Conservation (phyloP, 2,329 filamentous ascomycete genomes). For the Penicillium sp. region DNA sequence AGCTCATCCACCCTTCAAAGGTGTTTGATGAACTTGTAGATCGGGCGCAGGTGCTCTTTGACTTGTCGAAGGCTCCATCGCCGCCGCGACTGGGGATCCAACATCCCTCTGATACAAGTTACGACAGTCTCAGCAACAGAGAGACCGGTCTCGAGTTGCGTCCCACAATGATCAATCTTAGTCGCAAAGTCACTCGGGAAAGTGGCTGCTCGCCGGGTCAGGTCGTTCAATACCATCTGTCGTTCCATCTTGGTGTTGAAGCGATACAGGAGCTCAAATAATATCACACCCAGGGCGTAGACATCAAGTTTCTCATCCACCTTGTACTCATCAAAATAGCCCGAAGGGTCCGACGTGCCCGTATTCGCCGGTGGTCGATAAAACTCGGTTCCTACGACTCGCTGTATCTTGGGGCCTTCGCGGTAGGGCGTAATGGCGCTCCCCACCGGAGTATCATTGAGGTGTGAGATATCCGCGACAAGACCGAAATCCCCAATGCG, state of each 20-base stretch:
- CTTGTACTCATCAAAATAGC: slow-evolving; percentile 25
- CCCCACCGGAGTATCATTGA: slow-evolving; percentile 32
- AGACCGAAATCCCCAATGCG: slow-evolving; percentile 71
- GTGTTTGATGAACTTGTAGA: slow-evolving; percentile 27
- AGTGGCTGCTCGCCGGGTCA: slow-evolving; percentile 37
- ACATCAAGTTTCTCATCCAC: slow-evolving; percentile 60
- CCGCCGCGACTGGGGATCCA: slow-evolving; percentile 37
- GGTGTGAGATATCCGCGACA: slow-evolving; percentile 56
- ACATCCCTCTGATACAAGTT: slow-evolving; percentile 46
- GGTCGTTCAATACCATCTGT: slow-evolving; percentile 43
- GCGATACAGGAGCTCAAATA: slow-evolving; percentile 62
- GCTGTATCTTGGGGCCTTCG: slow-evolving; percentile 31
- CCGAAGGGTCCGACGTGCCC: slow-evolving; percentile 9
- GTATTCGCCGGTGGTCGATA: slow-evolving; percentile 55
- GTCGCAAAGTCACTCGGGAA: slow-evolving; percentile 42
- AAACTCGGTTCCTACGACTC: slow-evolving; percentile 62
- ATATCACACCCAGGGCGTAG: slow-evolving; percentile 63
- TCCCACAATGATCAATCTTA: slow-evolving; percentile 39
- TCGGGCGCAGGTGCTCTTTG: slow-evolving; percentile 35
- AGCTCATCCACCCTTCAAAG: neutral
- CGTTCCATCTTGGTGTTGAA: slow-evolving; percentile 57
- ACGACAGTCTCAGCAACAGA: slow-evolving; percentile 38
- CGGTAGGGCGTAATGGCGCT: slow-evolving; percentile 24
- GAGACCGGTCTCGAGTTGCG: slow-evolving; percentile 26
- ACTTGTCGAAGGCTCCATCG: slow-evolving; percentile 44